These are phyloP conservation scores for Neurospora intermedia DNA, from an alignment of 495 filamentous ascomycete genomes.

Conservation along the genomic window DNA sequence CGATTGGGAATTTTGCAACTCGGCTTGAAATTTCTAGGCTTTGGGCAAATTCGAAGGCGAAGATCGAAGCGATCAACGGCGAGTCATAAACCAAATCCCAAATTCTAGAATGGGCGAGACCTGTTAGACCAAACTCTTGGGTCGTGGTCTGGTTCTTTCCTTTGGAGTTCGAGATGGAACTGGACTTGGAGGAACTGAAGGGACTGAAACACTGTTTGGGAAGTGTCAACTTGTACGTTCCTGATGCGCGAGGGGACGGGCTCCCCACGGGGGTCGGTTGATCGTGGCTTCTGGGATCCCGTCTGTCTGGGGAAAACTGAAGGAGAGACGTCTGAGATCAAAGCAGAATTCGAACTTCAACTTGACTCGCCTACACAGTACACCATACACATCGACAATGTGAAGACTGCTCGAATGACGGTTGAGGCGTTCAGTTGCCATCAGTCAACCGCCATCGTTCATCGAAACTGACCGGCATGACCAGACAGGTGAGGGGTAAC, in stretches of 20 bases:
- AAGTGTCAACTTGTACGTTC: background rate
- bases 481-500: background rate
- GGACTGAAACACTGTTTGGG: background rate
- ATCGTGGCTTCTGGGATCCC: too few species aligned
- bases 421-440: background rate
- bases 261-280: too few species aligned
- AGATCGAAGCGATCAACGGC: background rate
- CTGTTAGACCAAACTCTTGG: background rate
- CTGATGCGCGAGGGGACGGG: too few species aligned
- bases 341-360: too few species aligned
- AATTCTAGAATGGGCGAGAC: background rate
- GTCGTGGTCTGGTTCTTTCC: background rate
- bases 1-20: background rate
- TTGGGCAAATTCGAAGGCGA: background rate
- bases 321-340: too few species aligned
- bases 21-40: too few species aligned
- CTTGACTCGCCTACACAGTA: too few species aligned
- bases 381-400: too few species aligned
- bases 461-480: background rate
- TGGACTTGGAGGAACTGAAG: background rate
- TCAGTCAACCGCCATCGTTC: background rate
- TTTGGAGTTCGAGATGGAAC: background rate
- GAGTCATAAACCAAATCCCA: background rate
- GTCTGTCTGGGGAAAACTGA: too few species aligned
- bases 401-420: too few species aligned